Base-by-base conservation (phyloP, 768 basidiomycete species). In the Fomitopsis pulvina region DNA sequence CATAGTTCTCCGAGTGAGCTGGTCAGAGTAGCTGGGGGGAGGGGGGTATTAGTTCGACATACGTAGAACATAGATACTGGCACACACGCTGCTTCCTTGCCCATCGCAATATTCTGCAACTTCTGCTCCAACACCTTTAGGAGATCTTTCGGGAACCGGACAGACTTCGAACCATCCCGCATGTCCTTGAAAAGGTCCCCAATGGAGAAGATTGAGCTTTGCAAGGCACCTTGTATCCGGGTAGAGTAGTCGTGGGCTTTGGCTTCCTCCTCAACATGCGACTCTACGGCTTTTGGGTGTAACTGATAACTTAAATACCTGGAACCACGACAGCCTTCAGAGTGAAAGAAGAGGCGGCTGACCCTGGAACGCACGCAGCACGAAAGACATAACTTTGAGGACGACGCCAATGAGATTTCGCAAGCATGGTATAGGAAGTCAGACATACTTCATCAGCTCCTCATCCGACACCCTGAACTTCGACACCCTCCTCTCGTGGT, bases 91-190 rank as follows among this genome's bases (percentile, higher is more conserved):
- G 87, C 67, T 63, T 96, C 92, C 70, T 85, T 87, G 2, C 92
- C 93, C 85, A 94, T 91, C 8, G 91, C 91, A 57, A 98, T 92
- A 57, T 85, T 80, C 71, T 94, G 87, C 66, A 98, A 66, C 67
- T 83, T 89, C 68, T 83, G 79, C 65, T 96, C 93, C 54, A 99
- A 70, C 7, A 89, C 85, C 68, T 93, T 97, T 50, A 97, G 64
- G 52, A 96, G 71, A 68, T 92, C 93, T 69, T 97, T 92, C 0
- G 95, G 94, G 65, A 94, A 97, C 63, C 89, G 91, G 62, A 89
- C 87, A 52, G 81, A 87, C 71, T 87, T 92, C 47, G 82, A 79
- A 4, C 88, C 84, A 67, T 85, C 86, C 52, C 82, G 66, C 50
- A 81, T 76, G 58, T 87, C 89, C 64, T 83, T 83, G 72, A 89